phyloP scores from a whole-genome alignment of 345 rosid species.

The Streptanthus diversifolius region DNA sequence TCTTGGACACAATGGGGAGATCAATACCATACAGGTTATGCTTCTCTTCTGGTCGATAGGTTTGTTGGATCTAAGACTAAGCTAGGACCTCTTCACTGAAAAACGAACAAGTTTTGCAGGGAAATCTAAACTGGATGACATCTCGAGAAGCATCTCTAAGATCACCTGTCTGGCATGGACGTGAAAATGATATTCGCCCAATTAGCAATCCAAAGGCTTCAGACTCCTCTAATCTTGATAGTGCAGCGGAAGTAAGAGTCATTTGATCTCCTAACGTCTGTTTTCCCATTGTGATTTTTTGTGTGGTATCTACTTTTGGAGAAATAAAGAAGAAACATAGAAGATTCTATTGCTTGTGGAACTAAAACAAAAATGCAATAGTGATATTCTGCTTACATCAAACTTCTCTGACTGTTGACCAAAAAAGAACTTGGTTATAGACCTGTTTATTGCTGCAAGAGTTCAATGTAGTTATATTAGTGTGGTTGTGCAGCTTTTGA shows the following conservation, averaged over 20 bases:
- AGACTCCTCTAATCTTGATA: constrained; percentile 95
- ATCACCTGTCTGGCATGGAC: constrained; percentile 94
- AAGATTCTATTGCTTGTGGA: constrained; percentile 3
- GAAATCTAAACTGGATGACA: constrained; percentile 99
- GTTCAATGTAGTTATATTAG: constrained; percentile 6
- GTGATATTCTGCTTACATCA: constrained; percentile 6
- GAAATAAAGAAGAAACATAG: neutral
- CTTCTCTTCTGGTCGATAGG: constrained; percentile 9
- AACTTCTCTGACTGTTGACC: neutral
- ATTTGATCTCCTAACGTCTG: neutral
- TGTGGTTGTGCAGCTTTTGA: constrained; percentile 57
- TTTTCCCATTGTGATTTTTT: constrained; percentile 12
- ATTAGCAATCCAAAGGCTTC: constrained; percentile 92
- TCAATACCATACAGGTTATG: constrained; percentile 93
- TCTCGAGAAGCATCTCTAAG: constrained; percentile 85
- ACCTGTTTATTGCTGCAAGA: neutral
- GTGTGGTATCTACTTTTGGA: constrained; percentile 2
- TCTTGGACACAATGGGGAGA: constrained; percentile 99
- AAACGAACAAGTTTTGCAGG: constrained; percentile 46
- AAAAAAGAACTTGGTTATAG: neutral
- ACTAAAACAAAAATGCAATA: constrained; percentile 5
- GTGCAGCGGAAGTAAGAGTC: constrained; percentile 87
- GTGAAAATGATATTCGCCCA: constrained; percentile 97
- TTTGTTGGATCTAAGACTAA: constrained; percentile 13
- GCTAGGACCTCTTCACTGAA: constrained; percentile 15